Evolutionary conservation across 2,329 filamentous ascomycete species (phyloP), one percentile per base, ranked within the genome.

Genomic region (Botrytis tulipae): DNA sequence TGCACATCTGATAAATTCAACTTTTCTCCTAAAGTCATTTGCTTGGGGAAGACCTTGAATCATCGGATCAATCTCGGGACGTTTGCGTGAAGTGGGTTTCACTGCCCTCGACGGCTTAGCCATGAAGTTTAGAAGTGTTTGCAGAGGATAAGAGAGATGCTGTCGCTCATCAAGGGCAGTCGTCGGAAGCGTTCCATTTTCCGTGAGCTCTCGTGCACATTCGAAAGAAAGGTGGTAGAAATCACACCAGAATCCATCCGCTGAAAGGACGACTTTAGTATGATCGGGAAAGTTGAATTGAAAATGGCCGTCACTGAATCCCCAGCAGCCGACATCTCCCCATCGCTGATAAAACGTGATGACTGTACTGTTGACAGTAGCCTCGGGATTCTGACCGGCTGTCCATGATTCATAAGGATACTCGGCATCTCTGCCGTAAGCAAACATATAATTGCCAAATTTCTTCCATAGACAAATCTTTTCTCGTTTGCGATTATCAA

Each of bases 211-310:
- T 76, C 88, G 85, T 4, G 92, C 90, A 0, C 92, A 92, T 74
- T 92, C 89, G n/a, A 89, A 84, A 0, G 92, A 89, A 32, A 95
- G 88, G 79, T 93, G 91, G 84, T 92, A 92, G 80, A 94, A 93
- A 80, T 93, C 91, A 77, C 92, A 91, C 86, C 90, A 92, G 1
- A 87, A 89, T n/a, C 92, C 93, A 44, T 91, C 88, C 1, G 91
- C 84, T 73, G 93, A 93, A 40, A 96, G 84, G 20, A 95, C 91
- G 72, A 96, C 88, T 83, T 96, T 96, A 74, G 93, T 95, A 81
- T 96, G 93, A 78, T 96, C 93, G 3, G 93, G 93, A 82, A 96
- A 96, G 83, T 96, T 95, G 83, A 95, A 93, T 85, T 93, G 92
- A 77, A 95, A 86, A 78, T 93, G 92, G 3, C 93, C 93, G 80